Evolutionary conservation across 257 asterid genomes (phyloP).

Genomic region (Gynochthodes officinalis): DNA sequence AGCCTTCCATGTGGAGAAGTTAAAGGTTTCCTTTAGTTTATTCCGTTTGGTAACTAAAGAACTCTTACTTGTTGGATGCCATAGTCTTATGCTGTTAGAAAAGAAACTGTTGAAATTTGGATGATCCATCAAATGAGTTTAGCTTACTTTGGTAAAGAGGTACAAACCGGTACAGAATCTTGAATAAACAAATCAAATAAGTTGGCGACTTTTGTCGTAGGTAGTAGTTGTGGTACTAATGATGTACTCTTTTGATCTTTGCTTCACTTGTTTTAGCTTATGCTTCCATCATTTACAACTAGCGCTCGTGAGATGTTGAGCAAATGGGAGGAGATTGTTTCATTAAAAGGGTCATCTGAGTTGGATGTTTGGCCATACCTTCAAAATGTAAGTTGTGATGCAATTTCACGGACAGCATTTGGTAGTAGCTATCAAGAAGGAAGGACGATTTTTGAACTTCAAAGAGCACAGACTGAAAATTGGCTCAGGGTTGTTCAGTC

Average conservation of each 20-base stretch:
- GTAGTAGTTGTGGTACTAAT: background rate
- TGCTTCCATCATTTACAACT: conserved; percentile 17
- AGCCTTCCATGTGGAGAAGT: conserved; percentile 4
- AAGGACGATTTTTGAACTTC: conserved; percentile 18
- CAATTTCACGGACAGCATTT: conserved; percentile 18
- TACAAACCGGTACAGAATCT: background rate
- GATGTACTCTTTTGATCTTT: background rate
- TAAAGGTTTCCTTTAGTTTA: background rate
- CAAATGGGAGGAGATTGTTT: conserved; percentile 13
- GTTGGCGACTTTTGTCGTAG: background rate
- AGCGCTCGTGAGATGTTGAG: conserved; percentile 13
- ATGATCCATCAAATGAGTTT: background rate
- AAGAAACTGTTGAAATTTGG: background rate
- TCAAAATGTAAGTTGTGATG: conserved; percentile 13
- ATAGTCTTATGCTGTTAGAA: background rate
- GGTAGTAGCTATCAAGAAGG: conserved; percentile 22
- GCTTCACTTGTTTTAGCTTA: conserved; percentile 1
- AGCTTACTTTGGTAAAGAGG: too few relatives aligned
- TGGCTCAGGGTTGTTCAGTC: background rate
- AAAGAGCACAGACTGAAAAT: conserved; percentile 9
- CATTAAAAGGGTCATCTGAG: conserved; percentile 1
- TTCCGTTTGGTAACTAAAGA: background rate
- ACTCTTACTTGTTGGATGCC: background rate
- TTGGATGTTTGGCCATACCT: conserved; percentile 23
- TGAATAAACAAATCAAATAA: background rate